phyloP scores from a whole-genome alignment of 352 stramenopile genomes.

The Globisporangium barbulae region DNA sequence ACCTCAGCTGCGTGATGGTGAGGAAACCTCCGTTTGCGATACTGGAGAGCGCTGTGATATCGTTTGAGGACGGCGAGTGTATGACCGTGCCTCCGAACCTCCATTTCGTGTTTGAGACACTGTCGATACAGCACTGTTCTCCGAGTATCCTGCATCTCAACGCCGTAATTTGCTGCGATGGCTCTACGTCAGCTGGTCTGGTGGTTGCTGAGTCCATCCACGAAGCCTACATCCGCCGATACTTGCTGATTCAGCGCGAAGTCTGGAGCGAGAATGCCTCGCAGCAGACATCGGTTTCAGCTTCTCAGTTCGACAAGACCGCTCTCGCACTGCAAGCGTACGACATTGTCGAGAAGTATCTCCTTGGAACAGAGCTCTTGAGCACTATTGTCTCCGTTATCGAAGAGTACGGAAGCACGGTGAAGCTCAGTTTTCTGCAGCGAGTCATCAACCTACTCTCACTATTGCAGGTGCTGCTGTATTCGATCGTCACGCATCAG shows the following conservation, averaged over 20 bases:
- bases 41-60: constrained; percentile 8
- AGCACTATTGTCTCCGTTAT: constrained; percentile 22
- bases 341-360: constrained; percentile 21
- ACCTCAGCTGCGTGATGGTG: constrained; percentile 26
- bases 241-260: constrained; percentile 22
- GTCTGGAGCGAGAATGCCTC: neutral
- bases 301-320: neutral
- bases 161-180: constrained; percentile 19
- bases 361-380: constrained; percentile 26
- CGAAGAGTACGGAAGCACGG: constrained; percentile 24
- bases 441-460: constrained; percentile 41
- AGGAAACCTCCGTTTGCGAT: neutral
- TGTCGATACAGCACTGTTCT: constrained; percentile 32
- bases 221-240: constrained; percentile 26
- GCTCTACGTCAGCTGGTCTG: neutral
- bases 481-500: constrained; percentile 7
- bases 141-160: constrained; percentile 29
- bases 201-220: constrained; percentile 18
- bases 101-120: constrained; percentile 57
- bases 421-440: constrained; percentile 34
- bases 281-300: neutral
- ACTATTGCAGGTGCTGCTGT: constrained; percentile 41
- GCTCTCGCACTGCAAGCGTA: constrained; percentile 12
- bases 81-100: constrained; percentile 65
- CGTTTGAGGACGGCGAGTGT: constrained; percentile 43